Evolutionary conservation across 371 early-diverging fungal genomes (phyloP), one percentile per base, ranked within the genome.

Genomic region (Capillidium rhysosporum): DNA sequence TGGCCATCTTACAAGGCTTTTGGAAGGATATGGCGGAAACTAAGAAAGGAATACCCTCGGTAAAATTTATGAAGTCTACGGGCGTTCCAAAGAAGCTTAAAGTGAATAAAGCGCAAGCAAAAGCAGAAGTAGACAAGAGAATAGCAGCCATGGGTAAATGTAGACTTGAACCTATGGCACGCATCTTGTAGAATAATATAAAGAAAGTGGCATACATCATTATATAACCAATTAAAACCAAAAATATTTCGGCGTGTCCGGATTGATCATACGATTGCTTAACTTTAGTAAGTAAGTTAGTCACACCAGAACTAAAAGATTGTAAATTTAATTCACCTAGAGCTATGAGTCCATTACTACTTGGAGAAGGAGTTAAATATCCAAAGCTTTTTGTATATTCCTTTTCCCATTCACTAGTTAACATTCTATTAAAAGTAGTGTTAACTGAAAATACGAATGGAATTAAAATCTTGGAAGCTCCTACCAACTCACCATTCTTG

Each of bases 21-120:
- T 93, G 92, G 57, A 91, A 92, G 0, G 92, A 92, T 40, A 92
- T 79, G n/a, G 88, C 87, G 51, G 89, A 82, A 40, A 86, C 80
- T 47, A 93, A 75, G 69, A 92, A 91, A 1, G 93, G 93, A 60
- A 90, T 77, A 18, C 89, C 87, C 63, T 92, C 90, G 53, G 82
- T 73, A 55, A 41, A 55, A 18, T 16, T 9, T 30, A 40, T 31
- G 26, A 54, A 54, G 38, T 53, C 43, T 21, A 57, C 49, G 23
- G 18, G 4, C 1, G 52, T 52, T 7, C 81, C 80, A 10, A 86
- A 63, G 21, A 72, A 59, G 59, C 75, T 72, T 28, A 80, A 73
- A 0, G 82, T 75, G 47, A 74, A 64, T 25, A 86, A 69, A 12
- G 86, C 80, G 51, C 80, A 75, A 64, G 87, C 72, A 53, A 93